A percentile compares a stretch with the other conserved stretches of the same genome.
Conservation (phyloP, 495 filamentous ascomycete genomes). For the Chaetomium cochliodes region DNA sequence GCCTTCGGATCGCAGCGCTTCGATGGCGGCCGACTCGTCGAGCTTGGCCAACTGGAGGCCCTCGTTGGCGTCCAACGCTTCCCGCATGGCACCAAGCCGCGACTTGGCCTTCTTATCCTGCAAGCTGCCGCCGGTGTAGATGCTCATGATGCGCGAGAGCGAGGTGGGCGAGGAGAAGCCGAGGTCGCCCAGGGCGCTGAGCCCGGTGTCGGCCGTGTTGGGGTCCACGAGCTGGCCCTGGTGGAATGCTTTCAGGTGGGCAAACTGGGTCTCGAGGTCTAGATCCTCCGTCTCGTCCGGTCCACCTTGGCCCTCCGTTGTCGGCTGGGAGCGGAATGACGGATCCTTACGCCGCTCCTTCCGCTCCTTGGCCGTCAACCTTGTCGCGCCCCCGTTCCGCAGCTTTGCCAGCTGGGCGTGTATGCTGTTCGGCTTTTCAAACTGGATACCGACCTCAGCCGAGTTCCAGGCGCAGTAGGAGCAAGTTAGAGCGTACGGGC, state of each 20-base stretch:
- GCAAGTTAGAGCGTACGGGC: conserved; percentile 79
- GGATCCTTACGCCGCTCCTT: conserved; percentile 48
- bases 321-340: conserved; percentile 24
- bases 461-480: conserved; percentile 90
- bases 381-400: conserved; percentile 50
- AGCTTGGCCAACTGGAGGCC: conserved; percentile 59
- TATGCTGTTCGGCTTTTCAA: conserved; percentile 83
- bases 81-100: conserved; percentile 70
- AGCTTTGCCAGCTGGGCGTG: conserved; percentile 70
- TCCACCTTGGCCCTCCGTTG: conserved; percentile 18
- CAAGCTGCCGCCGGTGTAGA: conserved; percentile 69
- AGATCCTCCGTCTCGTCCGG: conserved; percentile 24
- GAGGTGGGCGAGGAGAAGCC: conserved; percentile 77
- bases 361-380: conserved; percentile 42
- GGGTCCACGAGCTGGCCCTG: conserved; percentile 63
- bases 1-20: conserved; percentile 43
- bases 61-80: conserved; percentile 66
- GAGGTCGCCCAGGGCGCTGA: conserved; percentile 55
- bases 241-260: conserved; percentile 68
- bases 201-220: conserved; percentile 49
- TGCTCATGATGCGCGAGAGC: conserved; percentile 82
- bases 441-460: conserved; percentile 82
- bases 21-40: conserved; percentile 53
- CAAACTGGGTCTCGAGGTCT: conserved; percentile 50
- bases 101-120: conserved; percentile 64